phyloP scores from a whole-genome alignment of 2,329 filamentous ascomycete genomes.

The Beauveria pseudobassiana region DNA sequence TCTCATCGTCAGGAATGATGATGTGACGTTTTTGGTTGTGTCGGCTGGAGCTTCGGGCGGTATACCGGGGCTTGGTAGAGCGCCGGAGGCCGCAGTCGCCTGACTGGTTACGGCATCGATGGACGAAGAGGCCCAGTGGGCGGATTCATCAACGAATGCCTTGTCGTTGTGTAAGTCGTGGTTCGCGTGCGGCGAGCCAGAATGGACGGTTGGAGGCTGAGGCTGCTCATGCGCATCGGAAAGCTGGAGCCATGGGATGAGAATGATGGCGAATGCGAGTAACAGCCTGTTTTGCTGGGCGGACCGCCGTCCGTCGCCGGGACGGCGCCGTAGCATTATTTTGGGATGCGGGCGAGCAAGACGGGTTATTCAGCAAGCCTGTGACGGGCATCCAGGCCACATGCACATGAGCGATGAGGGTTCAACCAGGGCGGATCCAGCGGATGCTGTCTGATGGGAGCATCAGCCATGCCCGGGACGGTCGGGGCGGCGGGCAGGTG shows the following conservation, averaged over 20 bases:
- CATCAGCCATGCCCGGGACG: constrained; percentile 7
- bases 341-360: constrained; percentile 13
- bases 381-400: not conserved
- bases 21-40: constrained; percentile 20
- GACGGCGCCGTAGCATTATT: constrained; percentile 62
- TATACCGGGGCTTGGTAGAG: constrained; percentile 17
- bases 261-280: constrained; percentile 49
- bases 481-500: not conserved
- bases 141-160: constrained; percentile 20
- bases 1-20: constrained; percentile 60
- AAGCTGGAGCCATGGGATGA: constrained; percentile 47
- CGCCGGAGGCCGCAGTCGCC: constrained; percentile 21
- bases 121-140: constrained; percentile 10
- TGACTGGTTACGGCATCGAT: constrained; percentile 22
- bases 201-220: constrained; percentile 2
- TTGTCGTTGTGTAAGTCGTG: constrained; percentile 18
- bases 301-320: constrained; percentile 47
- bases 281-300: constrained; percentile 38
- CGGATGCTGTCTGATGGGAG: not conserved
- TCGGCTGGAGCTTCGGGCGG: constrained; percentile 19
- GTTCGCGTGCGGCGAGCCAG: constrained; percentile 15
- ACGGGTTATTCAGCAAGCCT: not conserved
- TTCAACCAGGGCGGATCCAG: constrained; percentile 3
- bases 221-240: constrained; percentile 38
- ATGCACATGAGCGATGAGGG: constrained; percentile 1